Conservation (phyloP, 1,139 yeast species). For the Debaryomyces sp. region DNA sequence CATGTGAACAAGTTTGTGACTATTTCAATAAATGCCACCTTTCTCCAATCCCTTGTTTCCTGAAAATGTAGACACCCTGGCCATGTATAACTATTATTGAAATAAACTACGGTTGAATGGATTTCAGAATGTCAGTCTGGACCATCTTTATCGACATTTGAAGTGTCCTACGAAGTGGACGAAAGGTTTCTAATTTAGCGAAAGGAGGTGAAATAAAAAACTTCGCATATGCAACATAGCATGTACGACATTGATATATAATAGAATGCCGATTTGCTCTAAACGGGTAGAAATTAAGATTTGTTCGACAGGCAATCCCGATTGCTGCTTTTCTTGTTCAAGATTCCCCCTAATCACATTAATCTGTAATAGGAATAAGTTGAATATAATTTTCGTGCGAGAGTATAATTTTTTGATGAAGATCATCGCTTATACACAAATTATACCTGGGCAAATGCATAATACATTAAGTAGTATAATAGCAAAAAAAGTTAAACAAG, state of each 20-base stretch:
- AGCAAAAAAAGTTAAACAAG: background rate
- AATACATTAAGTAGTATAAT: background rate
- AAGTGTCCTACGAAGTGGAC: background rate
- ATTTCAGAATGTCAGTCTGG: background rate
- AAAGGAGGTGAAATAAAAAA: conserved; percentile 1
- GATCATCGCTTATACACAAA: background rate
- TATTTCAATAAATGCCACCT: background rate
- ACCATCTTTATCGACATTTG: background rate
- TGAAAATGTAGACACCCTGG: background rate
- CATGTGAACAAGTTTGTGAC: background rate
- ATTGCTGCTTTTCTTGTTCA: too few relatives aligned
- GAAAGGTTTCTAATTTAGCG: background rate
- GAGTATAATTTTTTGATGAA: background rate
- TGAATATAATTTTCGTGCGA: background rate
- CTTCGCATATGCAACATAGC: background rate
- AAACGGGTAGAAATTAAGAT: background rate
- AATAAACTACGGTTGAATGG: background rate
- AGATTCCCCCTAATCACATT: too few relatives aligned
- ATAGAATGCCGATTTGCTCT: background rate
- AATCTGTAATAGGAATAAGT: background rate
- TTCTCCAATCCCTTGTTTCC: background rate
- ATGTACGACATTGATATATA: conserved; percentile 1
- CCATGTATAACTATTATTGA: background rate
- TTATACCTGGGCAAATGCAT: background rate
- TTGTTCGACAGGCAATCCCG: background rate